These are phyloP conservation scores for Chytriomyces confervae DNA, from an alignment of 192 early-diverging fungal species.

Conservation along the genomic window DNA sequence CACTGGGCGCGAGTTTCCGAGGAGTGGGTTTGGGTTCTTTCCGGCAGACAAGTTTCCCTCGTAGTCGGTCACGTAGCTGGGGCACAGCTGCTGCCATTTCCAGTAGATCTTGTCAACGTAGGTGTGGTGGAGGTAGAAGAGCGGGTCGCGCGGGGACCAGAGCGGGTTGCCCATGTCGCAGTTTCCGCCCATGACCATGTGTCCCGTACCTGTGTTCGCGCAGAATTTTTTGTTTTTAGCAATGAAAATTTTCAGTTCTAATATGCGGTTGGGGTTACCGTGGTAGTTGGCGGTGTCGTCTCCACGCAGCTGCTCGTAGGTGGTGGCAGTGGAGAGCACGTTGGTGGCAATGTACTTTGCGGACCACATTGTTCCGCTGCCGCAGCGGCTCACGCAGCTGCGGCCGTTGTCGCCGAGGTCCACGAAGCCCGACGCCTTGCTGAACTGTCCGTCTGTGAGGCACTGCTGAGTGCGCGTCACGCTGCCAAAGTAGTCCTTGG, in stretches of 20 bases:
- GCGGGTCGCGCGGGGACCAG: slow-evolving; percentile 14
- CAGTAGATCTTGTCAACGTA: slow-evolving; percentile 44
- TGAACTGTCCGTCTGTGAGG: slow-evolving; percentile 1
- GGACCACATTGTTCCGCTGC: background rate
- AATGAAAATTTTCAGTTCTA: background rate
- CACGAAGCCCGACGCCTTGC: background rate
- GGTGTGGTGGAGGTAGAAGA: slow-evolving; percentile 37
- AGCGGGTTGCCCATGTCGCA: slow-evolving; percentile 27
- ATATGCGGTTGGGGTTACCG: slow-evolving; percentile 4
- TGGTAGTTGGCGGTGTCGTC: slow-evolving; percentile 12
- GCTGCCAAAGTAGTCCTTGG: background rate
- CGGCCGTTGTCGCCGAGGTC: slow-evolving; percentile 12
- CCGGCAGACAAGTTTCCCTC: slow-evolving; percentile 23
- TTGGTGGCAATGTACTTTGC: background rate
- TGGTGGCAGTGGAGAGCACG: background rate
- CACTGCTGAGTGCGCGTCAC: background rate
- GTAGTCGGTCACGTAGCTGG: slow-evolving; percentile 19
- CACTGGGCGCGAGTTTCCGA: background rate
- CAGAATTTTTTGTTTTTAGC: background rate
- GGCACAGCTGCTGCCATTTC: slow-evolving; percentile 40
- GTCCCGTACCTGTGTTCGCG: slow-evolving; percentile 27
- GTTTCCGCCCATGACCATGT: slow-evolving; percentile 8
- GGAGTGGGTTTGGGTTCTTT: background rate
- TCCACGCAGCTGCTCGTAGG: background rate
- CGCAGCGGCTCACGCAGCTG: background rate